These are phyloP conservation scores for Gonapodya sp. DNA, from an alignment of 192 early-diverging fungal species.

Conservation along the genomic window DNA sequence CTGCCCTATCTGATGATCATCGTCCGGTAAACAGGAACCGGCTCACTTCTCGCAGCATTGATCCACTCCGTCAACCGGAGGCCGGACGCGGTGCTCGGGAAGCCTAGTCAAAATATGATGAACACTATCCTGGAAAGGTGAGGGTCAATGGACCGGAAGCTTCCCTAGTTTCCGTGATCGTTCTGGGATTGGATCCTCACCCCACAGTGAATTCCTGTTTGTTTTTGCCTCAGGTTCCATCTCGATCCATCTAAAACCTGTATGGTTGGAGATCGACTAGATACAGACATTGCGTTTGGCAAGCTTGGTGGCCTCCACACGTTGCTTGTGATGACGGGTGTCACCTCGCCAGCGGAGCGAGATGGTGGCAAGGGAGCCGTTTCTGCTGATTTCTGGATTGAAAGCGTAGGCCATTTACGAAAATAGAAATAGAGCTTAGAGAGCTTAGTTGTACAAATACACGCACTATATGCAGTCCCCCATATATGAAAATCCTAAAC, in stretches of 20 bases:
- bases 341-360: constrained; percentile 5
- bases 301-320: constrained; percentile 74
- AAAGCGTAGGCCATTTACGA: not conserved
- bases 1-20: constrained; percentile 2
- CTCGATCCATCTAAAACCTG: constrained; percentile 72
- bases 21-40: constrained; percentile 46
- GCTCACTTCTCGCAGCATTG: constrained; percentile 68
- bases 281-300: constrained; percentile 96
- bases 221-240: constrained; percentile 30
- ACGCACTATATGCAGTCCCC: no score
- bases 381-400: not conserved
- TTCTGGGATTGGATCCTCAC: constrained; percentile 8
- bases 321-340: constrained; percentile 83
- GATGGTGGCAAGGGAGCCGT: not conserved
- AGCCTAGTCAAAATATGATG: constrained; percentile 88
- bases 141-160: constrained; percentile 10
- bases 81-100: constrained; percentile 78
- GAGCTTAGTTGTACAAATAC: no score
- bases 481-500: no score
- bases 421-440: no score
- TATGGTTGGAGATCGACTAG: constrained; percentile 95
- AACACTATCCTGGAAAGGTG: constrained; percentile 81
- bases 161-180: not conserved
- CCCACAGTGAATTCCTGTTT: not conserved
- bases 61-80: constrained; percentile 61